Conservation (phyloP, 306 rosid genomes). For the Corylus avellana region DNA sequence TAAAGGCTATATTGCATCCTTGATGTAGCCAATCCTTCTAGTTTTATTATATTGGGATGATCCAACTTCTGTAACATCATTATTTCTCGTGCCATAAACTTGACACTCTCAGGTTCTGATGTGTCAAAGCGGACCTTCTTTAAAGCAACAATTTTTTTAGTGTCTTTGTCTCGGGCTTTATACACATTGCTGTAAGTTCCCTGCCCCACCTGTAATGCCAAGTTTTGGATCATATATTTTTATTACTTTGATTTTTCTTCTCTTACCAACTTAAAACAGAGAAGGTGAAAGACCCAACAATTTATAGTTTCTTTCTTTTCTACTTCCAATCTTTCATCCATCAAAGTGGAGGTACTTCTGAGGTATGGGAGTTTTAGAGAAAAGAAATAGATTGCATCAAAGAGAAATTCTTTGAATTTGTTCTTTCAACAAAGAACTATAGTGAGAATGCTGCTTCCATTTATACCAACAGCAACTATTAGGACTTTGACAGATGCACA, state of each 20-base stretch:
- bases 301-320: background rate
- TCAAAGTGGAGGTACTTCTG: background rate
- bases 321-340: background rate
- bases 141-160: slow-evolving; percentile 75
- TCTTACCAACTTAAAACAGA: background rate
- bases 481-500: background rate
- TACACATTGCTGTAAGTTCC: slow-evolving; percentile 98
- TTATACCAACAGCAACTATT: background rate
- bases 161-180: slow-evolving; percentile 81
- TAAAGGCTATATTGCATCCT: slow-evolving; percentile 89
- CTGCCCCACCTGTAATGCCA: slow-evolving; percentile 75
- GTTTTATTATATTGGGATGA: slow-evolving; percentile 83
- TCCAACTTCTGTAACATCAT: slow-evolving; percentile 69
- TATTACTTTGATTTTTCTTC: background rate
- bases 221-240: background rate
- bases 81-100: slow-evolving; percentile 93
- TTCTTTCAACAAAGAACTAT: no score
- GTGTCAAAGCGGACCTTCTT: slow-evolving; percentile 87
- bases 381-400: no score
- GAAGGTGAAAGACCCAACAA: background rate
- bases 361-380: background rate
- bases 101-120: slow-evolving; percentile 81
- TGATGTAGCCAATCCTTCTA: slow-evolving; percentile 90
- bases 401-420: no score
- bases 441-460: no score